Evolutionary conservation across 2,329 filamentous ascomycete species (phyloP).

Genomic region (Clarireedia homoeocarpa): DNA sequence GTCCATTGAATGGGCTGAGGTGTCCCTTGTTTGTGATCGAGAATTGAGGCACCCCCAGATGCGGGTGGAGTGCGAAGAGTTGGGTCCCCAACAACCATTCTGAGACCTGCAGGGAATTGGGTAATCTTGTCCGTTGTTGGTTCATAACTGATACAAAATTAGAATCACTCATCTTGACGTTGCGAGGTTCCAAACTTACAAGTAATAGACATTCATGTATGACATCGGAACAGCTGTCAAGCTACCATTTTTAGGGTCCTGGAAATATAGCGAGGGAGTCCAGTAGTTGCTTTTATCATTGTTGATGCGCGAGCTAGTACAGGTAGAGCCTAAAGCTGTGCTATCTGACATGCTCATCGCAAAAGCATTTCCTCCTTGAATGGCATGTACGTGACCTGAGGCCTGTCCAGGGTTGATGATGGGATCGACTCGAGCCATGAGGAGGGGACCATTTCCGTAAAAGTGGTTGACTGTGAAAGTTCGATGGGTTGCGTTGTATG

Average conservation of each 20-base stretch:
- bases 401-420: conserved; percentile 56
- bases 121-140: conserved; percentile 55
- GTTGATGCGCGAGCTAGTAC: conserved; percentile 72
- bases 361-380: conserved; percentile 55
- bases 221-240: conserved; percentile 51
- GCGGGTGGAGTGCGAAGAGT: conserved; percentile 54
- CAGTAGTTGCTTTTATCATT: conserved; percentile 88
- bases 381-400: conserved; percentile 62
- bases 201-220: conserved; percentile 73
- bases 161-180: conserved; percentile 9
- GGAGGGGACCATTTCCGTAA: conserved; percentile 55
- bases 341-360: conserved; percentile 53
- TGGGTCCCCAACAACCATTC: conserved; percentile 72
- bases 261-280: conserved; percentile 73
- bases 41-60: conserved; percentile 40
- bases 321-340: conserved; percentile 50
- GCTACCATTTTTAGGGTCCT: conserved; percentile 51
- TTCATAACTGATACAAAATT: conserved; percentile 43
- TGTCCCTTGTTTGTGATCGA: conserved; percentile 44
- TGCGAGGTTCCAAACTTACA: conserved; percentile 36
- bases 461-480: conserved; percentile 66
- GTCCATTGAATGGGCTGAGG: conserved; percentile 51
- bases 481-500: conserved; percentile 27
- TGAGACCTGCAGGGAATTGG: conserved; percentile 70
- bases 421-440: conserved; percentile 65